A percentile compares a stretch with the other conserved stretches of the same genome.
Conservation (phyloP, 495 filamentous ascomycete genomes). For the Trichoderma gamsii region DNA sequence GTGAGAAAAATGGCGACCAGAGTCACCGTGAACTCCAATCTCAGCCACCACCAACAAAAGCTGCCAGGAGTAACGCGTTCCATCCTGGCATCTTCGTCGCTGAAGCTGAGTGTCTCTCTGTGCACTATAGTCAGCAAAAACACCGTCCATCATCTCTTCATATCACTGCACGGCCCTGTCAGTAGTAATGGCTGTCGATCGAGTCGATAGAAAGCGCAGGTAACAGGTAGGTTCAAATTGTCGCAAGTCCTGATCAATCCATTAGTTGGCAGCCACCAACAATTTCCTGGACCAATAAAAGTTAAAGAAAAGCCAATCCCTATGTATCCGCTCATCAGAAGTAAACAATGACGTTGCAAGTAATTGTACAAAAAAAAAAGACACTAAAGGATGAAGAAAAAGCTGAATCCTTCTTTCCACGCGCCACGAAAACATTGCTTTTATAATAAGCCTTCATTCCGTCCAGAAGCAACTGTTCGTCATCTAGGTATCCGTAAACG, state of each 20-base stretch:
- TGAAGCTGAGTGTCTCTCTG: background rate
- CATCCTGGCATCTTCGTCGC: background rate
- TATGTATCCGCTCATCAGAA: background rate
- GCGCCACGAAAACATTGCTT: background rate
- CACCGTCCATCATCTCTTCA: background rate
- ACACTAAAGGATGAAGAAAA: background rate
- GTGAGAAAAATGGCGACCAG: conserved; percentile 38
- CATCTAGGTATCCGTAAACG: conserved; percentile 13
- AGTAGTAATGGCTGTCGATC: background rate
- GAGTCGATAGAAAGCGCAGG: background rate
- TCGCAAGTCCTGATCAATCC: background rate
- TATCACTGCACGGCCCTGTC: background rate
- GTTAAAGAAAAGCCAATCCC: background rate
- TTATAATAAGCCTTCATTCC: background rate
- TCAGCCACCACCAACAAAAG: background rate
- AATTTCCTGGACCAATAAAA: background rate
- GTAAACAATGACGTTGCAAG: background rate
- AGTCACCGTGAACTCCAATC: background rate
- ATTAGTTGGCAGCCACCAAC: conserved; percentile 3
- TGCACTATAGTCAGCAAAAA: background rate
- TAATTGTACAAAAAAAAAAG: background rate
- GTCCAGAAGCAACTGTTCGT: background rate
- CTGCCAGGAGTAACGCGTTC: background rate
- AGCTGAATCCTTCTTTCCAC: background rate
- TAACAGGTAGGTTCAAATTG: background rate